Conservation (phyloP, 371 early-diverging fungal species). For the Rhizopus stolonifer region DNA sequence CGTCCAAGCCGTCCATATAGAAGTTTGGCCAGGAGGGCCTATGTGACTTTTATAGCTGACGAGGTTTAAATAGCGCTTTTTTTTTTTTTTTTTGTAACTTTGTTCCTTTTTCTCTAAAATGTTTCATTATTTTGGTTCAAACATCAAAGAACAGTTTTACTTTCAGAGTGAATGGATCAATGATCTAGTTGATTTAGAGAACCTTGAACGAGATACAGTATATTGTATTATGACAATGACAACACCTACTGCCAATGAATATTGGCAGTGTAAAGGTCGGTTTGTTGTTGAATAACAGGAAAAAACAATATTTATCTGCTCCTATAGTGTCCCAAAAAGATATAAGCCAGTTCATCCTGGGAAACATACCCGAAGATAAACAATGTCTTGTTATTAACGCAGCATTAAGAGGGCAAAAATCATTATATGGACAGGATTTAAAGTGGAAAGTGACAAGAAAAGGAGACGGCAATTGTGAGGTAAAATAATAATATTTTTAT, state of each 20-base stretch:
- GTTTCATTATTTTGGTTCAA: conserved; percentile 1
- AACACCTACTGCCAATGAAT: neutral
- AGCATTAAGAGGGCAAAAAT: neutral
- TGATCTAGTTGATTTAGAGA: neutral
- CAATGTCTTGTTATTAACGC: neutral
- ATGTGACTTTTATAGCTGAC: neutral
- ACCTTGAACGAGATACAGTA: neutral
- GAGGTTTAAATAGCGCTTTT: neutral
- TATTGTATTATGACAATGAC: neutral
- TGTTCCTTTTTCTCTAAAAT: neutral
- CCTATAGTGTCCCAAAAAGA: neutral
- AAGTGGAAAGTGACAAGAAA: conserved; percentile 3
- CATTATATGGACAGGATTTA: neutral
- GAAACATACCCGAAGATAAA: neutral
- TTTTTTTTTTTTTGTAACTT: neutral
- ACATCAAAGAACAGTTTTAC: neutral
- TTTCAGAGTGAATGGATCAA: conserved; percentile 1
- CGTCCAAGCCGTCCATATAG: too few relatives aligned
- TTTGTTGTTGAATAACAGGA: neutral
- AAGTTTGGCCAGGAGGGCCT: too few relatives aligned
- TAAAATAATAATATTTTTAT: neutral
- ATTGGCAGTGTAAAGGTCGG: neutral
- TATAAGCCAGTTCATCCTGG: neutral
- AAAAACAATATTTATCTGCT: neutral
- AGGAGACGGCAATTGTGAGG: neutral